Base-by-base conservation (phyloP, 805 yeast genomes). In the Soucietia sequanensis region DNA sequence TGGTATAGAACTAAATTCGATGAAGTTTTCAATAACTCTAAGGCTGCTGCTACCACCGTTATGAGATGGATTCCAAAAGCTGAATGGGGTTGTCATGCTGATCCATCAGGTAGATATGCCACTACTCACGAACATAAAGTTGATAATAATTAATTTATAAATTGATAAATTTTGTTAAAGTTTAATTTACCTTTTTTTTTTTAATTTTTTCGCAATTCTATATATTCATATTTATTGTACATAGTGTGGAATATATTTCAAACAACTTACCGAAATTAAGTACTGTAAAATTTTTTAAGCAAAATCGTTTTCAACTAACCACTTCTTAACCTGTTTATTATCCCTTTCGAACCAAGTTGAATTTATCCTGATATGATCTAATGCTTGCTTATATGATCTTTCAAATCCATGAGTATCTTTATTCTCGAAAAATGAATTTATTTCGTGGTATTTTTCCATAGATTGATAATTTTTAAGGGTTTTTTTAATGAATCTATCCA, bases 21-120 rank as follows among this genome's bases (percentile, higher is more conserved):
- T 67, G 95, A 85, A 55, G 68, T 87, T 53, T 93, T 89, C 84
- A 47, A 55, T 33, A 85, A 90, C 42, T 81, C 82, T 53, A 75
- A 80, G 65, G 93, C 96, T 47, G 99, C 95, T 46, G 97, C 96
- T 40, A 70, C 80, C 26, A 93, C 99, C 13, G 99, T 93, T 41
- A 89, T 87, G 97, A 84, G 99, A 77, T 93, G 99, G 99, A 70
- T 93, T 67, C 99, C 99, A 62, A 93, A 93, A 77, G 98, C 98
- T 44, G 99, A 93, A 66, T 93, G 99, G 99, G 99, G 99, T 49
- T 93, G 99, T 71, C 89, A 90, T 57, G 96, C 83, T 54, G 99
- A 93, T 68, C 99, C 99, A 35, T 85, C 96, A 37, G 99, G 99
- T 48, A 86, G 99, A 72, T 91, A 74, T 60, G 97, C 95, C 50